Conservation (phyloP, 106 monocot genomes). For the Dioscorea zingiberensis region DNA sequence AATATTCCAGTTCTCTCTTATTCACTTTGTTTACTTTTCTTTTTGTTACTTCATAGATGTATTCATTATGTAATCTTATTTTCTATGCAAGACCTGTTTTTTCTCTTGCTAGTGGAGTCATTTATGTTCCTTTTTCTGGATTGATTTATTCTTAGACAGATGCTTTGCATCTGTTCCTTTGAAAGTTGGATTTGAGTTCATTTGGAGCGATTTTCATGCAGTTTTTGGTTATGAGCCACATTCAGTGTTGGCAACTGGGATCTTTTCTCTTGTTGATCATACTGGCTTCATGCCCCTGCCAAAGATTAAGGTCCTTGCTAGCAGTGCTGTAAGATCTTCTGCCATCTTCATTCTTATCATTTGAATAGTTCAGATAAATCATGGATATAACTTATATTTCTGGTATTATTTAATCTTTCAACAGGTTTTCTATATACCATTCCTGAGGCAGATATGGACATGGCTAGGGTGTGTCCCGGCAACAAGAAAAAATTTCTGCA, state of each 20-base stretch:
- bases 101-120: too few species aligned
- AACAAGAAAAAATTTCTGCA: slow-evolving; percentile 24
- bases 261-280: slow-evolving; percentile 43
- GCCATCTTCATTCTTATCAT: too few species aligned
- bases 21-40: too few species aligned
- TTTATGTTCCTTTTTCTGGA: too few species aligned
- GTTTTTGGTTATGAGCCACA: slow-evolving; percentile 97
- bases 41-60: too few species aligned
- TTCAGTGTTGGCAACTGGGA: slow-evolving; percentile 77
- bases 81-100: too few species aligned
- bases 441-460: slow-evolving; percentile 37
- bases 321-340: slow-evolving; percentile 72
- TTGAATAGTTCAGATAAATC: too few species aligned
- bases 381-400: too few species aligned
- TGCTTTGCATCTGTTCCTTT: too few species aligned
- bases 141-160: too few species aligned
- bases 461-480: slow-evolving; percentile 39
- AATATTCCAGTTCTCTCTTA: too few species aligned
- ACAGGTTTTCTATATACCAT: slow-evolving; percentile 35
- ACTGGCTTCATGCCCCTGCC: slow-evolving; percentile 82
- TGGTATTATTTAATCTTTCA: neutral
- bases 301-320: slow-evolving; percentile 86
- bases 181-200: neutral
- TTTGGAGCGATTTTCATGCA: slow-evolving; percentile 14
- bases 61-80: too few species aligned